These are phyloP conservation scores for Coniella lustricola DNA, from an alignment of 2,329 filamentous ascomycete species.

Conservation along the genomic window DNA sequence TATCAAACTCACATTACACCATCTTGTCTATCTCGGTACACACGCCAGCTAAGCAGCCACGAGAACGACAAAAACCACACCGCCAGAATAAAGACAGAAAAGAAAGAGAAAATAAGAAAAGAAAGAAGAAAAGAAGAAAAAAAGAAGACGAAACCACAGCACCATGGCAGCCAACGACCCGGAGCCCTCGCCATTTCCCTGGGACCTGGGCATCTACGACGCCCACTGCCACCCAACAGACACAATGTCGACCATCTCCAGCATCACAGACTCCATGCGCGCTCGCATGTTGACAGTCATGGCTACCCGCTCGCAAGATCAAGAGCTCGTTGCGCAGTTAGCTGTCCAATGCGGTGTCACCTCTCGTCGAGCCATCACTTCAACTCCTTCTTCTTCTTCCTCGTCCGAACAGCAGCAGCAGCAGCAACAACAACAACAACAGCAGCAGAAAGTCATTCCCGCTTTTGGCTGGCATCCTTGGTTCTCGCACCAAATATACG, in stretches of 20 bases:
- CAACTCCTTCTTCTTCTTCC: background rate
- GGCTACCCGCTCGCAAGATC: conserved; percentile 70
- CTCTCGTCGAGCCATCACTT: conserved; percentile 16
- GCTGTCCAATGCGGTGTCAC: conserved; percentile 48
- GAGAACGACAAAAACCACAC: too few species aligned
- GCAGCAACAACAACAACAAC: too few species aligned
- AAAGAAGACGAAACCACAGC: background rate
- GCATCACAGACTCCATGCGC: conserved; percentile 55
- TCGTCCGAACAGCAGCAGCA: conserved; percentile 19
- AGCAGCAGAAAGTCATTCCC: conserved; percentile 48
- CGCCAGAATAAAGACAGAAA: too few species aligned
- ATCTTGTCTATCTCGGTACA: too few species aligned
- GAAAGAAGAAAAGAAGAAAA: too few species aligned
- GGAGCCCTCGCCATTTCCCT: conserved; percentile 50
- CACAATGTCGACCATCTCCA: conserved; percentile 54
- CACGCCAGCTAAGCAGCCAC: too few species aligned
- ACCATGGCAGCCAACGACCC: conserved; percentile 12
- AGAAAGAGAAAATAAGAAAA: too few species aligned
- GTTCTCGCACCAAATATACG: conserved; percentile 73
- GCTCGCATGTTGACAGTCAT: conserved; percentile 63
- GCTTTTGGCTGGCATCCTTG: conserved; percentile 86
- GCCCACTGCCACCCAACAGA: conserved; percentile 83
- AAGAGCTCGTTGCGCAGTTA: conserved; percentile 60
- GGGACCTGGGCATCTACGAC: conserved; percentile 66
- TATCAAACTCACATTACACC: too few species aligned